A percentile compares a stretch with the other conserved stretches of the same genome.
These are phyloP conservation scores for Pseudogymnoascus sp. DNA, from an alignment of 2,329 filamentous ascomycete species.

Conservation along the genomic window DNA sequence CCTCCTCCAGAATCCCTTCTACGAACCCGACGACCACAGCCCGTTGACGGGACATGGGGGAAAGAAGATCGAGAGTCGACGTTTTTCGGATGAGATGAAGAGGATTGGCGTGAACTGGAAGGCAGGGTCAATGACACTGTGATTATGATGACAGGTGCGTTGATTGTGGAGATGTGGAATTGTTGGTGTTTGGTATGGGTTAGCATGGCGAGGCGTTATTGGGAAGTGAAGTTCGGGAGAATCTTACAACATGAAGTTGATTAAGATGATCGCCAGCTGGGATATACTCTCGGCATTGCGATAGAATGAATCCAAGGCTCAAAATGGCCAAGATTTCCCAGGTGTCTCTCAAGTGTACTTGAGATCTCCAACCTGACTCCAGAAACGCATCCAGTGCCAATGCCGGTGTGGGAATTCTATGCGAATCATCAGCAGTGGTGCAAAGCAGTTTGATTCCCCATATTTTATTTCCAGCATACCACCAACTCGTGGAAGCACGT, in stretches of 20 bases:
- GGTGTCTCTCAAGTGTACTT: not conserved
- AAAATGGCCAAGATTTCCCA: not conserved
- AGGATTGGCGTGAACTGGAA: constrained; percentile 79
- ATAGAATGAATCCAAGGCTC: not conserved
- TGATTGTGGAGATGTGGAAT: not conserved
- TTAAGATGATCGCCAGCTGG: not conserved
- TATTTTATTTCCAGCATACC: not conserved
- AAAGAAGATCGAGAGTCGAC: constrained; percentile 70
- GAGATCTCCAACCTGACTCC: not conserved
- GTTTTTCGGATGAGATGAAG: constrained; percentile 74
- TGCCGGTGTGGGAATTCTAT: not conserved
- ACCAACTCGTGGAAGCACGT: not conserved
- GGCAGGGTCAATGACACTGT: constrained; percentile 43
- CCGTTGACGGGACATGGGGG: constrained; percentile 47
- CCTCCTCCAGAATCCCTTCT: constrained; percentile 90
- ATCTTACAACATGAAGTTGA: not conserved
- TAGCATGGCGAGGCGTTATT: constrained; percentile 4
- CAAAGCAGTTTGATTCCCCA: not conserved
- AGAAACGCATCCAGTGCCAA: not conserved
- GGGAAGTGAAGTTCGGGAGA: not conserved
- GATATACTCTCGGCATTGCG: not conserved
- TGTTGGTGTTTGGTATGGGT: not conserved
- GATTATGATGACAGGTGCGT: not conserved
- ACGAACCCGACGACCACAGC: constrained; percentile 75
- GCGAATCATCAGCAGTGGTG: not conserved